Base-by-base conservation (phyloP, 108 stramenopile species). In the Pseudonitzschia multistriata region DNA sequence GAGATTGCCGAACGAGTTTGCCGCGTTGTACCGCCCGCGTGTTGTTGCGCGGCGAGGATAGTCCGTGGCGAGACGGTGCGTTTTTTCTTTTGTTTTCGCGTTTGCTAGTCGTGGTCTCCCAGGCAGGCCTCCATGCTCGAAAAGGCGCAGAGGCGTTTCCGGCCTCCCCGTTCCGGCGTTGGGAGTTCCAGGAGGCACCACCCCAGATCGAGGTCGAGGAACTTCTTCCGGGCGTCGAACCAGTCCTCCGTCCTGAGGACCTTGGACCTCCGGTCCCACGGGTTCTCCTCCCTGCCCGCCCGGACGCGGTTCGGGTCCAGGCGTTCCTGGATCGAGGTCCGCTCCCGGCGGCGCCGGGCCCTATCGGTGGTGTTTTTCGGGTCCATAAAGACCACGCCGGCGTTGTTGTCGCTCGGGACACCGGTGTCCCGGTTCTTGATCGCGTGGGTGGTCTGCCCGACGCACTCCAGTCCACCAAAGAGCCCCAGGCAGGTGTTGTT, bases 41-140 rank as follows among this genome's bases (percentile, higher is more conserved):
- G n/a, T n/a, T n/a, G n/a, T n/a, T n/a, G n/a, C n/a, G n/a, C n/a
- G n/a, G n/a, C n/a, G n/a, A n/a, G n/a, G n/a, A n/a, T n/a, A n/a
- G n/a, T n/a, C 80, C 72, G 67, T 24, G 30, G 70, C 63, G n/a
- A 81, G 81, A 40, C 62, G 83, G 52, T 49, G 78, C n/a, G n/a
- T n/a, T n/a, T n/a, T n/a, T n/a, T n/a, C n/a, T n/a, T 8, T 37
- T 37, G 37, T 5, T 39, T 62, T 74, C 19, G 47, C 71, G n/a
- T 22, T 66, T 35, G 1, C 10, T 15, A 39, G 11, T 36, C 37
- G 39, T 59, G 34, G 30, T 71, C 71, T 24, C 49, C 66, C 35
- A 67, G 33, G 11, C 66, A 49, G 1, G 49, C 39, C 37, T 75
- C 66, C 29, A 75, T 49, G 48, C 62, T 75, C 1, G 67, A 68